Evolutionary conservation across 108 stramenopile genomes (phyloP), one percentile per base, ranked within the genome.

Genomic region (Nitzschia inconspicua): DNA sequence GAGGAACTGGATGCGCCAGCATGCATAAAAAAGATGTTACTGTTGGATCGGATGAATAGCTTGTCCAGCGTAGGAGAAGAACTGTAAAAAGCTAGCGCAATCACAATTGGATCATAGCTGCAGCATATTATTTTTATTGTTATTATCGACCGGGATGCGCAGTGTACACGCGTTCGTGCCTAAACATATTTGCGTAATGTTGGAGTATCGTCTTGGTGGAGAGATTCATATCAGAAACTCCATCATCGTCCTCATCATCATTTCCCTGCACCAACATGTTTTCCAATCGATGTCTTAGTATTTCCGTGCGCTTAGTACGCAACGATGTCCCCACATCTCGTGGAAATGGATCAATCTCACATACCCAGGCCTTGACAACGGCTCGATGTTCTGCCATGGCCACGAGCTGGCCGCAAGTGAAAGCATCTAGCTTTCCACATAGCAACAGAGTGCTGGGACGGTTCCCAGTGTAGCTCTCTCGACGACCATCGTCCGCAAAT

Each of bases 1-100:
- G 95, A 96, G 60, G 91, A 96, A 68, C 71, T 89, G 77, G 84
- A 96, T 72, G 85, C 75, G 30, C 80, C 62, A 2, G 89, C 85
- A n/a, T 91, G 90, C 50, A 44, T 92, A 26, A 68, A 58, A 1
- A 90, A 86, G 52, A 47, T 93, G 42, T 62, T 77, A 10, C 75
- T 77, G 42, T 47, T 93, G 43, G 77, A 84, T 50, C 44, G 57
- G 27, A 44, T 79, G 39, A 74, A 75, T 58, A n/a, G n/a, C n/a
- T n/a, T n/a, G n/a, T n/a, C n/a, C n/a, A n/a, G n/a, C n/a, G n/a
- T n/a, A n/a, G n/a, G n/a, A n/a, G n/a, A n/a, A n/a, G n/a, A n/a
- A n/a, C n/a, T n/a, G n/a, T n/a, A n/a, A n/a, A n/a, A n/a, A n/a
- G n/a, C n/a, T n/a, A n/a, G n/a, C n/a, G n/a, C n/a, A n/a, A n/a